Conservation (phyloP, 345 rosid species). For the Sisymbrium irio region DNA sequence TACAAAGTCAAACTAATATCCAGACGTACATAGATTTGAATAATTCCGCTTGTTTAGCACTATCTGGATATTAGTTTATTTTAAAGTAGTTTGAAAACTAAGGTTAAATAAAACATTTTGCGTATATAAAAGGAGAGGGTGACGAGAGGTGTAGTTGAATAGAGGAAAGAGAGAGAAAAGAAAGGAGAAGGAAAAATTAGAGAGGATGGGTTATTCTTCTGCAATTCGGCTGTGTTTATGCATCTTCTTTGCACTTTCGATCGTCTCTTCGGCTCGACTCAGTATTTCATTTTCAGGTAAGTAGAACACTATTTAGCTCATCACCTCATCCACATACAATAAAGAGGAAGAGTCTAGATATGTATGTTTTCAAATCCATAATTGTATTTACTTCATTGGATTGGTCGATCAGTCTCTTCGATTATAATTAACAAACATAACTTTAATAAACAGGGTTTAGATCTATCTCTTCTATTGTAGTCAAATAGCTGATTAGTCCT, state of each 20-base stretch:
- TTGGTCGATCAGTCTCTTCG: neutral
- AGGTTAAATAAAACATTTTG: constrained; percentile 1
- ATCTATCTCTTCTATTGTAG: neutral
- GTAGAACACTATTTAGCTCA: neutral
- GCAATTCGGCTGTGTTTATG: constrained; percentile 28
- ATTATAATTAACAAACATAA: neutral
- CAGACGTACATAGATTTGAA: neutral
- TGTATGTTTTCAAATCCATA: neutral
- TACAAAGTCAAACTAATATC: too few species aligned
- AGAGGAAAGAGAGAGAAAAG: neutral
- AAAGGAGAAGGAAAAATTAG: neutral
- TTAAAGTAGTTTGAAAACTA: constrained; percentile 7
- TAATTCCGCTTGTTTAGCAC: neutral
- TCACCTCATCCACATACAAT: neutral
- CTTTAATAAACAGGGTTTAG: neutral
- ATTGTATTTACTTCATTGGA: neutral
- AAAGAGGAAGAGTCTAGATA: neutral
- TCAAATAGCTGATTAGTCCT: neutral
- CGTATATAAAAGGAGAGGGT: constrained; percentile 27
- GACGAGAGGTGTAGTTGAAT: constrained; percentile 5
- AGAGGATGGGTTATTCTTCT: constrained; percentile 21
- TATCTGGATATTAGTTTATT: neutral
- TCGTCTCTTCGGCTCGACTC: constrained; percentile 39
- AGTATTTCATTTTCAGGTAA: constrained; percentile 39
- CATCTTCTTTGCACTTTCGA: constrained; percentile 27